Conservation (phyloP, 2,329 filamentous ascomycete species). For the Stemphylium vesicarium region DNA sequence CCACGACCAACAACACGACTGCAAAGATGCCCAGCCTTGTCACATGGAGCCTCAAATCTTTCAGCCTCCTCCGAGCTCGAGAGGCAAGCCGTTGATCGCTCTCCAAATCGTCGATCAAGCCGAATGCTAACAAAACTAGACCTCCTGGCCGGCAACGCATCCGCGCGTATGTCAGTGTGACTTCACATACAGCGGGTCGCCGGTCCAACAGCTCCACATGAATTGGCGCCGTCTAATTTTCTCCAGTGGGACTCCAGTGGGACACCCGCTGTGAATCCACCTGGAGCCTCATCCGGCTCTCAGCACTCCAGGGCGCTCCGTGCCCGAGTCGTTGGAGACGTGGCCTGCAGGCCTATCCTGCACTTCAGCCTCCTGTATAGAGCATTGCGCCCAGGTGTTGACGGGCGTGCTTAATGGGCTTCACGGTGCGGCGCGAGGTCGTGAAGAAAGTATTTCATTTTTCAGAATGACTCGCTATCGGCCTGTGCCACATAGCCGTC, state of each 20-base stretch:
- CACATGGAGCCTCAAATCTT: slow-evolving; percentile 33
- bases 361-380: not conserved
- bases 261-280: slow-evolving; percentile 17
- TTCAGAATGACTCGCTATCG: slow-evolving; percentile 7
- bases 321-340: not conserved
- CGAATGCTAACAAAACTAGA: slow-evolving; percentile 15
- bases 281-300: slow-evolving; percentile 12
- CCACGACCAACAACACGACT: slow-evolving; percentile 19
- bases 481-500: slow-evolving; percentile 6
- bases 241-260: slow-evolving; percentile 16
- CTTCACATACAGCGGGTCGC: slow-evolving; percentile 34
- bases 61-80: slow-evolving; percentile 30
- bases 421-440: not conserved
- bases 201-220: slow-evolving; percentile 24
- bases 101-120: slow-evolving; percentile 22
- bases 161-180: slow-evolving; percentile 31
- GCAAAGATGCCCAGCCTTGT: slow-evolving; percentile 24
- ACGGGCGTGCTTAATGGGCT: not conserved
- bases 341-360: not conserved
- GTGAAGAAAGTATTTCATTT: not conserved
- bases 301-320: slow-evolving; percentile 7
- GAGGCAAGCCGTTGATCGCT: slow-evolving; percentile 22
- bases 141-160: slow-evolving; percentile 16
- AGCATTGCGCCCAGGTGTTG: not conserved
- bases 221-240: slow-evolving; percentile 8